Evolutionary conservation across 139 green algal genomes (phyloP), one percentile per base, ranked within the genome.

Genomic region (Chlorella sp.): DNA sequence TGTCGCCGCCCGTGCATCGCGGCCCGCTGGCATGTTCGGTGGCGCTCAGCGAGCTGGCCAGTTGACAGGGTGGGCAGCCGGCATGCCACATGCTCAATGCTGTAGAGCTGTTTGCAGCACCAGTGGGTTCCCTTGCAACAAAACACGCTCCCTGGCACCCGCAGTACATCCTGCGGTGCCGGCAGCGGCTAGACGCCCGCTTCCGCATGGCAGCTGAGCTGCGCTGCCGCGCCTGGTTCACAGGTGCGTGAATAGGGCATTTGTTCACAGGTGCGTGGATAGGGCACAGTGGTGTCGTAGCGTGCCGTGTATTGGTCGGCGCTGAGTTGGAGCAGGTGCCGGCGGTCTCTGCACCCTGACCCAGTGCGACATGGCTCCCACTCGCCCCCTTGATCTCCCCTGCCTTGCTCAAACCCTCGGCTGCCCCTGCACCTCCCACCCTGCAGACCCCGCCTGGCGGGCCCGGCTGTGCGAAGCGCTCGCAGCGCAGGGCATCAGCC

Each of bases 141-240:
- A n/a, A n/a, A n/a, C n/a, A n/a, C n/a, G n/a, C n/a, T n/a, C n/a
- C n/a, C n/a, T n/a, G n/a, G n/a, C n/a, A n/a, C n/a, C n/a, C n/a
- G n/a, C 46, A 36, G 30, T 70, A 90, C 80, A 72, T 91, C 34
- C 65, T 84, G 76, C 83, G 70, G 41, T 91, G 89, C 82, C 75
- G 89, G 16, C 30, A 48, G 22, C 67, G 43, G 58, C 84, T 92
- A 60, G 54, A 80, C n/a, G 17, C 67, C 3, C 22, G 69, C 14
- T 73, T 90, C 56, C 48, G 43, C 11, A 92, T 93, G 89, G 88
- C 89, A 3, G 89, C 81, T 0, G 89, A 93, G 79, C 86, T 93
- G 81, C 74, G 89, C 43, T 67, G 84, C 76, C 64, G 89, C 26
- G 26, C 24, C 48, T 93, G 89, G 89, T 89, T 92, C 80, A 88